Conservation (phyloP, 1,139 yeast genomes). For the Yamadazyma sp. region DNA sequence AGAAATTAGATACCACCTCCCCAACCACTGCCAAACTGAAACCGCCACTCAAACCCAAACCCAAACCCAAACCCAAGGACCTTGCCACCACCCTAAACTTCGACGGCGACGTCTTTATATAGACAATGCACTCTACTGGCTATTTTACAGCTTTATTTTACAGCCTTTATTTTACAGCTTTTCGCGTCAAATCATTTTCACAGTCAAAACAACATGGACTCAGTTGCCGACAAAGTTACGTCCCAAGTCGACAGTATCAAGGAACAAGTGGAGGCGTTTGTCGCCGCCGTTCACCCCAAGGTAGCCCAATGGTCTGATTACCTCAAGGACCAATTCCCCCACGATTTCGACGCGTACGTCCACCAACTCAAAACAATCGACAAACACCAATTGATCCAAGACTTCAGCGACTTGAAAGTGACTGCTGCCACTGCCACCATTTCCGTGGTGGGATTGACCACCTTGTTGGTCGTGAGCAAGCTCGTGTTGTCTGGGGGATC, state of each 20-base stretch:
- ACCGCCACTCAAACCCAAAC: slow-evolving; percentile 34
- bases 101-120: slow-evolving; percentile 36
- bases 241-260: slow-evolving; percentile 1
- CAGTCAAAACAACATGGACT: background rate
- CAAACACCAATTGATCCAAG: slow-evolving; percentile 28
- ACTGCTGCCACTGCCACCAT: slow-evolving; percentile 39
- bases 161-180: no score
- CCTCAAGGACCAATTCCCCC: slow-evolving; percentile 10
- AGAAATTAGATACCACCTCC: slow-evolving; percentile 18
- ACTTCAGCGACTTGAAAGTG: slow-evolving; percentile 28
- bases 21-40: no score
- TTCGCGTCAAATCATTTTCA: no score
- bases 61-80: slow-evolving; percentile 28
- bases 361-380: slow-evolving; percentile 11
- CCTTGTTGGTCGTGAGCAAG: slow-evolving; percentile 21
- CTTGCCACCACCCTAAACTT: slow-evolving; percentile 28
- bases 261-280: slow-evolving; percentile 11
- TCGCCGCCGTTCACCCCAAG: slow-evolving; percentile 13
- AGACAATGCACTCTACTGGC: slow-evolving; percentile 6
- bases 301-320: slow-evolving; percentile 10
- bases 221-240: background rate
- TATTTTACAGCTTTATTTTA: no score
- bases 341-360: slow-evolving; percentile 12
- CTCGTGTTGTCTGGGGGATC: slow-evolving; percentile 17
- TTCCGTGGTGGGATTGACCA: slow-evolving; percentile 31